phyloP scores from a whole-genome alignment of 2,329 filamentous ascomycete genomes.

The Akanthomyces uredinophilus region DNA sequence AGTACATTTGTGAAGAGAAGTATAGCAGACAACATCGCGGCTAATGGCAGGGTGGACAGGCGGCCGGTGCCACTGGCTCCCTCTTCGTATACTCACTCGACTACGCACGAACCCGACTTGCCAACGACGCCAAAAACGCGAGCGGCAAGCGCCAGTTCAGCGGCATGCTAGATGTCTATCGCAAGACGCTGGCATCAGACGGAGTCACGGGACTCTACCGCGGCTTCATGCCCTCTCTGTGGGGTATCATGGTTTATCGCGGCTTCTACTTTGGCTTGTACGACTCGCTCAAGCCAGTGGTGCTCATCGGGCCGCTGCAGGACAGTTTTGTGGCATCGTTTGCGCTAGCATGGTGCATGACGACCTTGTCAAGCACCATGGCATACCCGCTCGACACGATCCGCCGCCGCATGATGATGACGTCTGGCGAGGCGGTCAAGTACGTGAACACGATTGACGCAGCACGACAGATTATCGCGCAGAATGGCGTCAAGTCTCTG shows the following conservation, averaged over 20 bases:
- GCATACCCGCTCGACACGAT: slow-evolving; percentile 99
- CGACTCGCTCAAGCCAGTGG: slow-evolving; percentile 99
- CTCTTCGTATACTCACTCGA: slow-evolving; percentile 99
- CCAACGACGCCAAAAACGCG: slow-evolving; percentile 99
- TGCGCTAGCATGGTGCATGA: slow-evolving; percentile 96
- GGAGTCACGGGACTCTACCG: slow-evolving; percentile 99
- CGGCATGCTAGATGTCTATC: slow-evolving; percentile 98
- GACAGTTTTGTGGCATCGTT: slow-evolving; percentile 99
- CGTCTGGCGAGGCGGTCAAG: slow-evolving; percentile 95
- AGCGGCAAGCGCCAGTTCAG: slow-evolving; percentile 99
- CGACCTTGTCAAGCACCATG: slow-evolving; percentile 99
- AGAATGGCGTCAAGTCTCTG: slow-evolving; percentile 96
- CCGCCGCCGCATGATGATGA: slow-evolving; percentile 99
- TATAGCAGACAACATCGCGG: neutral
- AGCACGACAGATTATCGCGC: slow-evolving; percentile 91
- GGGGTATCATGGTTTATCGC: slow-evolving; percentile 99
- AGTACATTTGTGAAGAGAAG: neutral
- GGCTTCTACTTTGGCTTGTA: slow-evolving; percentile 99
- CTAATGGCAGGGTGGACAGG: slow-evolving; percentile 44
- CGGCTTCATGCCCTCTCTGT: slow-evolving; percentile 99
- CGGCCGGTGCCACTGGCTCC: slow-evolving; percentile 98
- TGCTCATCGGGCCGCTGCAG: slow-evolving; percentile 85
- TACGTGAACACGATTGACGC: slow-evolving; percentile 96
- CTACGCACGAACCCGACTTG: slow-evolving; percentile 99
- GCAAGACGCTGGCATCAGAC: slow-evolving; percentile 98